A percentile compares a stretch with the other conserved stretches of the same genome.
Conservation (phyloP, 176 grass and related monocot genomes). For the Juncus inflexus region DNA sequence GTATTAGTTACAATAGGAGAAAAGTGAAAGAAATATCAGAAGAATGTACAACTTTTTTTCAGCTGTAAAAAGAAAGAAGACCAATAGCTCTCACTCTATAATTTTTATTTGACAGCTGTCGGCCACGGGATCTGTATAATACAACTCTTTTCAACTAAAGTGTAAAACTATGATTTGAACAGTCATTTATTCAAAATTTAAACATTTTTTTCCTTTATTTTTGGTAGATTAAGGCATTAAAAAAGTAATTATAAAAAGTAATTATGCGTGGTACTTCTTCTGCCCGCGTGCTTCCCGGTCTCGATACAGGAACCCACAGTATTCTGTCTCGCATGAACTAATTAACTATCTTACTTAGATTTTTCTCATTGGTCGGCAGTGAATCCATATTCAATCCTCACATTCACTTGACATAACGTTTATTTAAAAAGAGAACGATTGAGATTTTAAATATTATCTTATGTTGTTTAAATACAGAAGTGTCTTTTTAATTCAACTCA, state of each 20-base stretch:
- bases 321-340: constrained; percentile 2
- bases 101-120: constrained; percentile 25
- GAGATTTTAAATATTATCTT: too few relatives aligned
- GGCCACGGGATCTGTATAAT: constrained; percentile 9
- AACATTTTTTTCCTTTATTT: not conserved
- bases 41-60: constrained; percentile 6
- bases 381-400: too few relatives aligned
- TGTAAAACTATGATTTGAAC: not conserved
- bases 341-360: not conserved
- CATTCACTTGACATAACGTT: too few relatives aligned
- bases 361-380: too few relatives aligned
- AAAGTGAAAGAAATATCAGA: constrained; percentile 12
- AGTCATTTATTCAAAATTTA: constrained; percentile 15
- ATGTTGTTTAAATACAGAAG: too few relatives aligned
- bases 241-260: not conserved
- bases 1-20: constrained; percentile 12
- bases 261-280: constrained; percentile 20
- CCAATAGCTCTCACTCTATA: constrained; percentile 11
- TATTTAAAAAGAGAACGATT: too few relatives aligned
- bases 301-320: constrained; percentile 25
- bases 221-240: too few relatives aligned
- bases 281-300: constrained; percentile 24
- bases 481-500: too few relatives aligned
- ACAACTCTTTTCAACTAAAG: not conserved
- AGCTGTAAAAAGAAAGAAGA: constrained; percentile 17